These are phyloP conservation scores for Xylaria palmicola DNA, from an alignment of 495 filamentous ascomycete genomes.

Conservation along the genomic window DNA sequence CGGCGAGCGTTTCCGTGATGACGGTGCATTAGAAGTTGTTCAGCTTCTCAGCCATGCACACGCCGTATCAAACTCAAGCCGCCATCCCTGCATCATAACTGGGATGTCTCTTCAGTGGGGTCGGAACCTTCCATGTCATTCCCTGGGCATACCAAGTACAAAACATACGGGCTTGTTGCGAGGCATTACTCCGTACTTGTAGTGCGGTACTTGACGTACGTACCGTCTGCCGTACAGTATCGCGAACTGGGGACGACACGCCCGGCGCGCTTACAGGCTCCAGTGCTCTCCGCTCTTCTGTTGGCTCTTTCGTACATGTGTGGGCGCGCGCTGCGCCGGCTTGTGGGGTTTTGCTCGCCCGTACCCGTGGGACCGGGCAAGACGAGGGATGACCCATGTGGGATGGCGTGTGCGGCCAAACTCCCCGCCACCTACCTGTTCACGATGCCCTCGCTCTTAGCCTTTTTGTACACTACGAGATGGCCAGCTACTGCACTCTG, in stretches of 20 bases:
- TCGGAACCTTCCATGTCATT: constrained; percentile 9
- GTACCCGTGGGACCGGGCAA: background rate
- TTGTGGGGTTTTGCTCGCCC: background rate
- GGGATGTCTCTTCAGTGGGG: background rate
- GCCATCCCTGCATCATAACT: constrained; percentile 1
- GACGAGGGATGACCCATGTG: too few relatives aligned
- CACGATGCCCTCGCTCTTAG: background rate
- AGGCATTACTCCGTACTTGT: too few relatives aligned
- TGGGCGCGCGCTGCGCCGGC: background rate
- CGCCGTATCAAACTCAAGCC: constrained; percentile 1
- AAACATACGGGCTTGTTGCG: too few relatives aligned
- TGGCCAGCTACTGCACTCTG: background rate
- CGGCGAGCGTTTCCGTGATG: background rate
- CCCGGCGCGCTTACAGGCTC: background rate
- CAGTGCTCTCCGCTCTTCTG: background rate
- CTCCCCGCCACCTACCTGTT: background rate
- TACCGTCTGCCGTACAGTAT: background rate
- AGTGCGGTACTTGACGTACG: too few relatives aligned
- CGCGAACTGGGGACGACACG: background rate
- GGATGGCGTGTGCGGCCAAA: background rate
- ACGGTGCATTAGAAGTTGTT: constrained; percentile 4
- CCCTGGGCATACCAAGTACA: background rate
- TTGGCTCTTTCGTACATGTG: background rate
- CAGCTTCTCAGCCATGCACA: constrained; percentile 14
- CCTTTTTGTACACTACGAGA: background rate